Conservation (phyloP, 108 stramenopile species). For the Mediolabrus comicus region DNA sequence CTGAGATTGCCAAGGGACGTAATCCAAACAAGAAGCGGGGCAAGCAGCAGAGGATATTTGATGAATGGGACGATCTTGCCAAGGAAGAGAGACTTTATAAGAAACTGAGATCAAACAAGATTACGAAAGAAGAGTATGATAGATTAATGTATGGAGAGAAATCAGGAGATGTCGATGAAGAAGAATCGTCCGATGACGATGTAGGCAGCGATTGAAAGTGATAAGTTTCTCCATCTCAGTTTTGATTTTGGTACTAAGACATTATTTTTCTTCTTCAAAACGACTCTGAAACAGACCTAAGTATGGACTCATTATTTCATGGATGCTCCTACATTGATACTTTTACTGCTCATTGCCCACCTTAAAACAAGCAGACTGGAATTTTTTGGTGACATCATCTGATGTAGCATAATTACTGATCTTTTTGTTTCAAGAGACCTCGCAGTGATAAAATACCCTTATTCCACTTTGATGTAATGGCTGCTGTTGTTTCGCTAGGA, state of each 20-base stretch:
- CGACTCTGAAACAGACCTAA: too few species aligned
- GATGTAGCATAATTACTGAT: too few species aligned
- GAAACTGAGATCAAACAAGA: constrained; percentile 82
- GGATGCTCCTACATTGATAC: too few species aligned
- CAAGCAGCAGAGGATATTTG: constrained; percentile 78
- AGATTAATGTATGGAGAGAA: constrained; percentile 52
- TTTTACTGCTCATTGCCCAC: too few species aligned
- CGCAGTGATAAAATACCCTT: constrained; percentile 1
- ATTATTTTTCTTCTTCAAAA: too few species aligned
- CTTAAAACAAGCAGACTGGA: too few species aligned
- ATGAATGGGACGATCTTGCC: constrained; percentile 99
- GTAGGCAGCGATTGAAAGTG: constrained; percentile 13
- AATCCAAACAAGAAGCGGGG: constrained; percentile 92
- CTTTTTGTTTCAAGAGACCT: neutral
- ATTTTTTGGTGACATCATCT: too few species aligned
- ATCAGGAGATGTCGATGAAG: constrained; percentile 8
- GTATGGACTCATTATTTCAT: too few species aligned
- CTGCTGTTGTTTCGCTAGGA: constrained; percentile 1
- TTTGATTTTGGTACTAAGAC: too few species aligned
- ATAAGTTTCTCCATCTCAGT: too few species aligned
- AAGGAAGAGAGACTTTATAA: constrained; percentile 94
- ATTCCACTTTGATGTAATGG: neutral
- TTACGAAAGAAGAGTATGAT: constrained; percentile 83
- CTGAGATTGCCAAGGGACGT: constrained; percentile 77
- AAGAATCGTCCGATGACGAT: constrained; percentile 5